Evolutionary conservation across 2,329 filamentous ascomycete genomes (phyloP), one percentile per base, ranked within the genome.

Genomic region (Capronia coronata): DNA sequence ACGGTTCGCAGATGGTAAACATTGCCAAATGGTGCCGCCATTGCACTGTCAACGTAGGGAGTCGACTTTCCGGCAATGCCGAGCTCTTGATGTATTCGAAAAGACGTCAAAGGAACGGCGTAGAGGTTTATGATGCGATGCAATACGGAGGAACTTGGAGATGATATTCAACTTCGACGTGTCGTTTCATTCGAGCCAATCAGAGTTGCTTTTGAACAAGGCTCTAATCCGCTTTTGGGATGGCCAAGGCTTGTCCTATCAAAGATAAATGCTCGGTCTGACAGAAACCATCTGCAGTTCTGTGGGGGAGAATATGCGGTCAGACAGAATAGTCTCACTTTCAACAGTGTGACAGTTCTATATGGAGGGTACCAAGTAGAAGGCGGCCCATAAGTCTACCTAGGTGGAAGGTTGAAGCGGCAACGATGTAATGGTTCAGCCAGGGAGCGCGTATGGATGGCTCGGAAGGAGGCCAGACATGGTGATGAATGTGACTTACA

Each of bases 1-100:
- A 97, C 91, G 59, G 82, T 87, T 43, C 91, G 86, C 57, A 90
- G 85, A 56, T 87, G 82, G 71, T 91, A 97, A 23, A 86, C 68
- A 64, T 97, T 97, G 35, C 79, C 79, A 51, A 91, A 57, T 29
- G 54, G 55, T 30, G 45, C 27, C 4, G 52, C 47, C 52, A 54
- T 54, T 4, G 25, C 43, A 18, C 25, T 3, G 13, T 11, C 35
- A 34, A 32, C 11, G 8, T 40, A n/a, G 37, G 3, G 37, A 6
- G 6, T n/a, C n/a, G n/a, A n/a, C n/a, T n/a, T n/a, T n/a, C n/a
- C n/a, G n/a, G n/a, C n/a, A n/a, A n/a, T n/a, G n/a, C n/a, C n/a
- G n/a, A n/a, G n/a, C n/a, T n/a, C n/a, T n/a, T n/a, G n/a, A n/a
- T n/a, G n/a, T n/a, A n/a, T n/a, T n/a, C n/a, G n/a, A n/a, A n/a